Conservation (phyloP, 768 basidiomycete genomes). For the Artomyces pyxidatus region DNA sequence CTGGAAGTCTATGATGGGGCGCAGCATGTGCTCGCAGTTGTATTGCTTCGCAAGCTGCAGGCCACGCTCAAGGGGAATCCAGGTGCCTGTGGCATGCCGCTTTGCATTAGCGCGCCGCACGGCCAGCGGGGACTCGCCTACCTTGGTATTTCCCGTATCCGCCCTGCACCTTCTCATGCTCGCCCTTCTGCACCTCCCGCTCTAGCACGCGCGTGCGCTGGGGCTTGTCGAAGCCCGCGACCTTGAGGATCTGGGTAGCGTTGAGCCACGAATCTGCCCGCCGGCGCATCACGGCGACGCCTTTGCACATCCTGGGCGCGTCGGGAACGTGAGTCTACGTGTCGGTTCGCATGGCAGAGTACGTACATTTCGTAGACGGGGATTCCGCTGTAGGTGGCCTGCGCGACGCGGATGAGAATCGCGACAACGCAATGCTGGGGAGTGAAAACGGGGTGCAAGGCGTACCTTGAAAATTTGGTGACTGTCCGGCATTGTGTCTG, state of each 20-base stretch:
- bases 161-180: constrained; percentile 98
- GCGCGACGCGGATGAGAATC: constrained; percentile 11
- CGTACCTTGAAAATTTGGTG: constrained; percentile 81
- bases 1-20: constrained; percentile 91
- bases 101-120: not conserved
- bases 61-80: constrained; percentile 94
- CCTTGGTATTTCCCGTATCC: constrained; percentile 99
- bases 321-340: constrained; percentile 31
- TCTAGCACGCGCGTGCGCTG: constrained; percentile 96
- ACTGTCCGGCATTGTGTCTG: constrained; percentile 54
- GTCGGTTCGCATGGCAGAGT: constrained; percentile 19
- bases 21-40: constrained; percentile 78
- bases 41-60: constrained; percentile 84
- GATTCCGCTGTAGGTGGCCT: constrained; percentile 92
- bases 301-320: constrained; percentile 75
- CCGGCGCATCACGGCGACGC: constrained; percentile 96
- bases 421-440: constrained; percentile 15
- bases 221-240: constrained; percentile 98
- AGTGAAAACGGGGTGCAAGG: constrained; percentile 2
- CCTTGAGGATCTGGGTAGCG: constrained; percentile 98
- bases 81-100: constrained; percentile 63
- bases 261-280: constrained; percentile 96
- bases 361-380: constrained; percentile 89
- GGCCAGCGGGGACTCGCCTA: constrained; percentile 27
- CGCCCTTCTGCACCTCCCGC: constrained; percentile 96